Percentiles rank a stretch among this genome's conserved stretches.
These are phyloP conservation scores for Botryotinia calthae DNA, from an alignment of 2,329 filamentous ascomycete genomes.

Conservation along the genomic window DNA sequence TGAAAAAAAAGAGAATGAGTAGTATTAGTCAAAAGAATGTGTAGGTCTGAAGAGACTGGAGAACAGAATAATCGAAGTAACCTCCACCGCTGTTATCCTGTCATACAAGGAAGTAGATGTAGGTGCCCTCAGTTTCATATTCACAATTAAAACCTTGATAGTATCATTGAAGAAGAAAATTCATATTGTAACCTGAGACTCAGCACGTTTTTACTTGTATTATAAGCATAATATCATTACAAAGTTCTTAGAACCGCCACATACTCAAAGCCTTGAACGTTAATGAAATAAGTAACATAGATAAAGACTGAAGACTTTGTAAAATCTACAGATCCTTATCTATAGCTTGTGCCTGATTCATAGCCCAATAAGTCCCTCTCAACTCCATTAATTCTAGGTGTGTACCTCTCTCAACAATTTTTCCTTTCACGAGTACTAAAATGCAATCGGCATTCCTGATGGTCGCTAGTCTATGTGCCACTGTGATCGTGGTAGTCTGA, in stretches of 20 bases:
- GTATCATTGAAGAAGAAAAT: neutral
- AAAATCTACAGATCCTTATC: neutral
- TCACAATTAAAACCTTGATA: neutral
- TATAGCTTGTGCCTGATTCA: slow-evolving; percentile 67
- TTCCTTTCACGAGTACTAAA: slow-evolving; percentile 25
- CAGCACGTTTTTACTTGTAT: neutral
- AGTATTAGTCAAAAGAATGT: accelerated
- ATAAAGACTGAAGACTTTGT: neutral
- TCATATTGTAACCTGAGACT: neutral
- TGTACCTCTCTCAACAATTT: slow-evolving; percentile 25
- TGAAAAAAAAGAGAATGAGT: neutral
- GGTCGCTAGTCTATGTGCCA: slow-evolving; percentile 73
- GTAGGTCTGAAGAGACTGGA: neutral
- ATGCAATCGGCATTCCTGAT: slow-evolving; percentile 51
- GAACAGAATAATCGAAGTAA: neutral
- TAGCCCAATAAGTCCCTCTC: slow-evolving; percentile 56
- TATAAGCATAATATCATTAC: neutral
- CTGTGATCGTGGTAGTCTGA: slow-evolving; percentile 66
- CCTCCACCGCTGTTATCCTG: neutral
- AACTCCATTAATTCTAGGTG: slow-evolving; percentile 52
- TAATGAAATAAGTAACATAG: accelerated
- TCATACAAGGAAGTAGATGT: neutral
- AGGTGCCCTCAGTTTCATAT: neutral
- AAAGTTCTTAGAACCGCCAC: neutral
- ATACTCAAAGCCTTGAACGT: neutral